Conservation (phyloP, 2,329 filamentous ascomycete species). For the Coleophoma crateriformis region DNA sequence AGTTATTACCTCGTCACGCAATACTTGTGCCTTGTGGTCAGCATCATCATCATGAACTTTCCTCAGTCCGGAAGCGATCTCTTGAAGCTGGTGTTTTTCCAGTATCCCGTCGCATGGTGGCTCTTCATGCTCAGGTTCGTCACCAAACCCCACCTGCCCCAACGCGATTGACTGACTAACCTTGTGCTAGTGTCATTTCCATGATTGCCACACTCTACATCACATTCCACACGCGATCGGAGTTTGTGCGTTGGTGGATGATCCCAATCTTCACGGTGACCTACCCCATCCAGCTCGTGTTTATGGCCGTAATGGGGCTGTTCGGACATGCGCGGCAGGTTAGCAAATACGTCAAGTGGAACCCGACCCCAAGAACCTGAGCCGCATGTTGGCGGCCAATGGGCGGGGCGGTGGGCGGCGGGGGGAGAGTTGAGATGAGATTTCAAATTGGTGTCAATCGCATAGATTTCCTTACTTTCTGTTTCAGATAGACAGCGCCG, state of each 20-base stretch:
- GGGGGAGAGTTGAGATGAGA: no score
- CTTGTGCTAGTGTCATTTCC: slow-evolving; percentile 29
- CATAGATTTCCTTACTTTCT: no score
- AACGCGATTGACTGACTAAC: not conserved
- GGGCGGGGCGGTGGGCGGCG: not conserved
- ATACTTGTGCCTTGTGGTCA: slow-evolving; percentile 38
- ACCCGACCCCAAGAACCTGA: slow-evolving; percentile 31
- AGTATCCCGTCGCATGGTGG: slow-evolving; percentile 41
- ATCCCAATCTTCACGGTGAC: slow-evolving; percentile 35
- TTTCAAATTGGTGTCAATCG: no score
- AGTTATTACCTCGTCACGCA: slow-evolving; percentile 43
- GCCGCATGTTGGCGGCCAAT: not conserved
- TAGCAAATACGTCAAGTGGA: slow-evolving; percentile 39
- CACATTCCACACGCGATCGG: slow-evolving; percentile 37
- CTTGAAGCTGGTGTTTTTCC: slow-evolving; percentile 38
- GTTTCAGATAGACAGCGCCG: no score
- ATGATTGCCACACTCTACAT: slow-evolving; percentile 39
- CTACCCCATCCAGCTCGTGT: slow-evolving; percentile 37
- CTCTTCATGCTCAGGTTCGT: slow-evolving; percentile 37
- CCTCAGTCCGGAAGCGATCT: slow-evolving; percentile 31
- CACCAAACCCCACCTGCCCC: not conserved
- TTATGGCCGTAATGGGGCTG: slow-evolving; percentile 37
- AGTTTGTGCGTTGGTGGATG: slow-evolving; percentile 34
- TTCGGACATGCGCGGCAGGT: slow-evolving; percentile 40
- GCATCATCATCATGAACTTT: slow-evolving; percentile 38